Conservation (phyloP, 257 asterid species). For the Nicotiana noctiflora region DNA sequence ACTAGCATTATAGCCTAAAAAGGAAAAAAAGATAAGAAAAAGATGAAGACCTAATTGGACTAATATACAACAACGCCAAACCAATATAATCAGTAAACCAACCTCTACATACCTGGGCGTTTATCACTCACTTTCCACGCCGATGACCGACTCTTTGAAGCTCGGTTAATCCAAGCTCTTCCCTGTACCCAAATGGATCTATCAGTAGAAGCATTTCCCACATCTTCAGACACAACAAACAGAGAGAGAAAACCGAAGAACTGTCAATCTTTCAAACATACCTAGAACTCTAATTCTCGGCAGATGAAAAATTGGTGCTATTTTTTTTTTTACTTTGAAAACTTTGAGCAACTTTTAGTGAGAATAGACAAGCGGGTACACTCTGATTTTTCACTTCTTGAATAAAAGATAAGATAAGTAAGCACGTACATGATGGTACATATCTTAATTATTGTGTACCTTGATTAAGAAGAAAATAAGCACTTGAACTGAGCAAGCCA, state of each 20-base stretch:
- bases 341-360: not conserved
- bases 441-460: not conserved
- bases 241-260: not conserved
- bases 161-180: constrained; percentile 70
- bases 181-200: constrained; percentile 43
- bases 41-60: not conserved
- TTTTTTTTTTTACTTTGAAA: not conserved
- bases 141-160: constrained; percentile 62
- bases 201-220: not conserved
- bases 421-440: not conserved
- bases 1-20: constrained; percentile 73
- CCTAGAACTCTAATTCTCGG: not conserved
- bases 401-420: not conserved
- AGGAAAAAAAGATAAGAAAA: not conserved
- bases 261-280: not conserved
- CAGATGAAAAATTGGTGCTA: not conserved
- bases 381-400: not conserved
- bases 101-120: constrained; percentile 65
- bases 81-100: not conserved
- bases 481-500: not conserved
- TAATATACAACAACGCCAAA: not conserved
- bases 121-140: constrained; percentile 81
- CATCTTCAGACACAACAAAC: not conserved
- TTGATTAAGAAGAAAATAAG: not conserved
- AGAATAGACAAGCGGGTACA: not conserved